Evolutionary conservation across 129 eudicot species (phyloP), one percentile per base, ranked within the genome.

Genomic region (Chrysanthemum lavandulifolium): DNA sequence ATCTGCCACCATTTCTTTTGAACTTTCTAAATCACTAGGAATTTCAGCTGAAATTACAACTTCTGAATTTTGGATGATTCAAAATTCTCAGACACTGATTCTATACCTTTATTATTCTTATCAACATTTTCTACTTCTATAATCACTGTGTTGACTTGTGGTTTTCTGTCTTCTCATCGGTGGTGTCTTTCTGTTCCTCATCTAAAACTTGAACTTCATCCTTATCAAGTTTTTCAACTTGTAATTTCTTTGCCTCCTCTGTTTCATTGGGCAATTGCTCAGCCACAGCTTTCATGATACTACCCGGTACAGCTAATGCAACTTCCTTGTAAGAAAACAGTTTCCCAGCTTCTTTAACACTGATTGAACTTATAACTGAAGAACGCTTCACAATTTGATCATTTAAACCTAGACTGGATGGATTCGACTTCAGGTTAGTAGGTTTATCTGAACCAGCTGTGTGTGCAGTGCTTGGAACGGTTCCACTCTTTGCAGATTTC

Each of bases 291-390:
- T 89, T 93, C 69, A 90, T 96, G 31, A 93, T 90, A 49, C 81
- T 87, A 73, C 98, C 98, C 14, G 98, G 98, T 55, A 86, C 90
- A 54, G 97, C 98, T 69, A 93, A 74, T 73, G 98, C 98, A 72
- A 93, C 98, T 83, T 93, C 98, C 80, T 93, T 93, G 81, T 93
- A 93, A 18, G 97, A 90, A 82, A 93, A 93, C 57, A 84, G 84
- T 75, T 93, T 93, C 59, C 97, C 91, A 62, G 98, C 88, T 72
- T 84, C 85, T 67, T 91, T 86, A 67, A 88, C 87, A 68, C 87
- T 88, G 51, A 82, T 73, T 13, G 97, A 81, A 68, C 86, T 82
- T 68, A 82, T 77, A 67, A 82, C 73, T 9, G 89, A 77, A 51
- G 84, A 78, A 19, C 84, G 85, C 71, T 83, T 89, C 29, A 78